Conservation (phyloP, 306 rosid species). For the Dalbergia cultrata region DNA sequence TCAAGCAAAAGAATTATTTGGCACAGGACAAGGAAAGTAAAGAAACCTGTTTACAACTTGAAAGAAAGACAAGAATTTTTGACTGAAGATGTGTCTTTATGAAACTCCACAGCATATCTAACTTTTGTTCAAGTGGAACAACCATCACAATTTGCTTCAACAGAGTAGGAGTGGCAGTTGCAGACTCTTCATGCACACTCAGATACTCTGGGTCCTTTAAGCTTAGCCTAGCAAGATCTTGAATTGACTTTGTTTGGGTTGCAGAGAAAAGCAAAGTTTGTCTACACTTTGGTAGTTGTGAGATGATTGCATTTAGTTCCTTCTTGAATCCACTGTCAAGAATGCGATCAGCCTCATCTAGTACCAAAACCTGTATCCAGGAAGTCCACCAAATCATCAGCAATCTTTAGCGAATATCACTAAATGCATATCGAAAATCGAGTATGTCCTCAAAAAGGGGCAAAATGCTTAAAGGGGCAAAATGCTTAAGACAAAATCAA, state of each 20-base stretch:
- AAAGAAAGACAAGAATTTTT: constrained; percentile 81
- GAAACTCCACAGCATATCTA: constrained; percentile 96
- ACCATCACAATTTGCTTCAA: constrained; percentile 82
- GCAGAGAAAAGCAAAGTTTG: constrained; percentile 96
- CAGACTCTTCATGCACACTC: constrained; percentile 89
- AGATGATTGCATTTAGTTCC: constrained; percentile 80
- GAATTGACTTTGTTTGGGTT: constrained; percentile 86
- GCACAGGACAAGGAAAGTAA: constrained; percentile 14
- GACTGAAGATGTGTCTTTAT: constrained; percentile 86
- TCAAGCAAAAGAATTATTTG: constrained; percentile 17
- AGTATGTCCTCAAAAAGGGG: background rate
- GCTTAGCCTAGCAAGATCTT: constrained; percentile 95
- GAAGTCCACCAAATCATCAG: constrained; percentile 54
- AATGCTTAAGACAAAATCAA: constrained; percentile 6
- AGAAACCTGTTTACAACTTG: constrained; percentile 87
- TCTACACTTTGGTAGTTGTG: constrained; percentile 86
- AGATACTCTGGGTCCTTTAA: constrained; percentile 96
- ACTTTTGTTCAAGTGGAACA: constrained; percentile 80
- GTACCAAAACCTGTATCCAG: constrained; percentile 82
- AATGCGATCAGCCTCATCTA: constrained; percentile 96
- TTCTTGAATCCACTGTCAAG: constrained; percentile 85
- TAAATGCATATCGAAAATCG: background rate
- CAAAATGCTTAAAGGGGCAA: background rate
- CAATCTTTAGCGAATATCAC: constrained; percentile 17
- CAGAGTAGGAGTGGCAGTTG: constrained; percentile 80